A percentile compares a stretch with the other conserved stretches of the same genome.
Conservation (phyloP, 495 filamentous ascomycete species). For the Penicillium dipodomyicola region DNA sequence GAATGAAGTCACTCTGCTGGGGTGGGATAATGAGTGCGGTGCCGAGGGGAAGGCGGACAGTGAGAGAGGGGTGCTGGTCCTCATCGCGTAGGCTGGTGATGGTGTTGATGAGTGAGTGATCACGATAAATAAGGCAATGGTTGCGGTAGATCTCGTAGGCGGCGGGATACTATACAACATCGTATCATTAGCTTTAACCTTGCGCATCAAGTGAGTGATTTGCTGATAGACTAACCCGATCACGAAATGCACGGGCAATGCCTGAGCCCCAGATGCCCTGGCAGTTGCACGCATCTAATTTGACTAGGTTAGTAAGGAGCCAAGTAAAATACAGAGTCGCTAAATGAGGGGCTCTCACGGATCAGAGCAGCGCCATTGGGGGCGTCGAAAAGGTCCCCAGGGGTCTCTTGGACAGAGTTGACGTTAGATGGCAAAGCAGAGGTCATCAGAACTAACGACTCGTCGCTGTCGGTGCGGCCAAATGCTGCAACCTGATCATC, state of each 20-base stretch:
- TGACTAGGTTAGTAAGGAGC: slow-evolving; percentile 1
- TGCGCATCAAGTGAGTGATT: background rate
- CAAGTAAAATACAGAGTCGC: background rate
- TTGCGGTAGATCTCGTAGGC: slow-evolving; percentile 37
- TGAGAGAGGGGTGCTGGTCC: background rate
- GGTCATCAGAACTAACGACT: background rate
- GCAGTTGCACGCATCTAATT: slow-evolving; percentile 48
- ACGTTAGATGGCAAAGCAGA: background rate
- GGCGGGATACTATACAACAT: slow-evolving; percentile 37
- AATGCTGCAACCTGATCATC: background rate
- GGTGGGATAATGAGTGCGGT: slow-evolving; percentile 48
- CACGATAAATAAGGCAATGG: slow-evolving; percentile 28
- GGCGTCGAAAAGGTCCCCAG: slow-evolving; percentile 46
- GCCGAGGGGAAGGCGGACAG: slow-evolving; percentile 26
- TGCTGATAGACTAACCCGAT: slow-evolving; percentile 24
- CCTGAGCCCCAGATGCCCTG: slow-evolving; percentile 45
- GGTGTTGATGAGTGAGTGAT: slow-evolving; percentile 6
- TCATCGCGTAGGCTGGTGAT: slow-evolving; percentile 8
- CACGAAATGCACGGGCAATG: slow-evolving; percentile 38
- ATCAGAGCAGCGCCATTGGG: slow-evolving; percentile 44
- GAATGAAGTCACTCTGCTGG: slow-evolving; percentile 23
- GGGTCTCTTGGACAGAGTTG: slow-evolving; percentile 25
- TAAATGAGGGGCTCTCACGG: slow-evolving; percentile 29
- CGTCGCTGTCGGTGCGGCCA: background rate
- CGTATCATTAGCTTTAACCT: background rate